phyloP scores from a whole-genome alignment of 2,329 filamentous ascomycete genomes.

The Colletotrichum caudatum region DNA sequence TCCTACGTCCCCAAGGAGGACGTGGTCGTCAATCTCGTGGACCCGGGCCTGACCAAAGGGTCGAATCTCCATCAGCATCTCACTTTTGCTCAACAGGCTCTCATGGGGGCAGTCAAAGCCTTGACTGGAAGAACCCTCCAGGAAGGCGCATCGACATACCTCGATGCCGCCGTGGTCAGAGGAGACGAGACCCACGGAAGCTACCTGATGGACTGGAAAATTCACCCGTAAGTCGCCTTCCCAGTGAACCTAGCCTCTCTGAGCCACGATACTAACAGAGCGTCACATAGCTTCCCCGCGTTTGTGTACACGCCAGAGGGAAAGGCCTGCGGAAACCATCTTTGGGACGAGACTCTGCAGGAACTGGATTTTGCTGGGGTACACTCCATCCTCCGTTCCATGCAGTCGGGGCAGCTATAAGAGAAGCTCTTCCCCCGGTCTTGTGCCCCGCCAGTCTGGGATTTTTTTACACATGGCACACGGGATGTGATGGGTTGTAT shows the following conservation, averaged over 20 bases:
- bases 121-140: slow-evolving; percentile 48
- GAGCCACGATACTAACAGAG: slow-evolving; percentile 1
- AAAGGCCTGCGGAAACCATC: slow-evolving; percentile 8
- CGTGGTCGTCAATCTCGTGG: slow-evolving; percentile 59
- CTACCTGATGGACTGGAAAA: slow-evolving; percentile 60
- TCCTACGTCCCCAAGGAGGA: slow-evolving; percentile 54
- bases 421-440: neutral
- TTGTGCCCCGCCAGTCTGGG: slow-evolving; percentile 8
- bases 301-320: slow-evolving; percentile 40
- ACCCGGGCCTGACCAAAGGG: slow-evolving; percentile 58
- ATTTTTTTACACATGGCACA: neutral
- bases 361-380: slow-evolving; percentile 42
- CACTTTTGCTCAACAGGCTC: neutral
- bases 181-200: slow-evolving; percentile 62
- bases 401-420: slow-evolving; percentile 13
- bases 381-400: slow-evolving; percentile 37
- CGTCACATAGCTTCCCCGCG: slow-evolving; percentile 46
- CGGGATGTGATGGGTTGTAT: slow-evolving; percentile 10
- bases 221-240: slow-evolving; percentile 55
- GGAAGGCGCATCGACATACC: slow-evolving; percentile 57
- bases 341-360: slow-evolving; percentile 43
- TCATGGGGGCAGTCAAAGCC: slow-evolving; percentile 36
- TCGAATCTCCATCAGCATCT: slow-evolving; percentile 55
- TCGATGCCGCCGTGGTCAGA: slow-evolving; percentile 59
- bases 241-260: neutral